Evolutionary conservation across 805 yeast genomes (phyloP), one percentile per base, ranked within the genome.

Genomic region (Pichia kluyveri): DNA sequence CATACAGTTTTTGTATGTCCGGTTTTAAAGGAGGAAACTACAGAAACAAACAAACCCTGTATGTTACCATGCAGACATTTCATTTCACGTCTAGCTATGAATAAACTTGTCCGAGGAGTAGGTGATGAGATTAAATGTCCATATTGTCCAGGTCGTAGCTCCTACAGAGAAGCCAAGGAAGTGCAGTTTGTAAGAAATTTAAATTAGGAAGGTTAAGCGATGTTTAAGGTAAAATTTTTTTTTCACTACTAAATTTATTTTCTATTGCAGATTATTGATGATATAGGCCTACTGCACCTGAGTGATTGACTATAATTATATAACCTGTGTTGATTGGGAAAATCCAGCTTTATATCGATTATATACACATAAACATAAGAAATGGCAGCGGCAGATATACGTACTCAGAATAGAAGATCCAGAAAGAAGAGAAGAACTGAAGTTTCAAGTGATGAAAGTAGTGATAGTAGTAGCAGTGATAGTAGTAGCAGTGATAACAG

Each of bases 341-440:
- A 23, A 4, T 23, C 26, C 26, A 5, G 5, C 26, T 23, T 23
- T 23, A 23, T 23, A 23, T 23, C 26, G 26, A 23, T 23, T 23
- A 23, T 23, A 23, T 23, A 34, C 37, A 34, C 4, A 34, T 9
- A 34, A 3, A 34, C 37, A 14, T 15, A 14, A 12, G 12, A 30
- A 10, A 34, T 34, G 37, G 37, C 37, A 34, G 17, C 17, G 3
- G 8, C 37, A 12, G 37, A 34, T 15, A 15, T 34, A 34, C 37
- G 18, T 14, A 23, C 26, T 23, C 26, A 23, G 5, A 34, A 34
- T 7, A 12, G 77, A 53, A 72, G 86, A 57, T 76, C 86, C 53
- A 72, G 82, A 59, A 83, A 83, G 75, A 83, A 82, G 78, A 80
- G 89, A 77, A 83, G 90, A 80, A 83, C 91, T 0, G 87, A 82